Conservation (phyloP, 352 stramenopile genomes). For the Globisporangium cystogenes region DNA sequence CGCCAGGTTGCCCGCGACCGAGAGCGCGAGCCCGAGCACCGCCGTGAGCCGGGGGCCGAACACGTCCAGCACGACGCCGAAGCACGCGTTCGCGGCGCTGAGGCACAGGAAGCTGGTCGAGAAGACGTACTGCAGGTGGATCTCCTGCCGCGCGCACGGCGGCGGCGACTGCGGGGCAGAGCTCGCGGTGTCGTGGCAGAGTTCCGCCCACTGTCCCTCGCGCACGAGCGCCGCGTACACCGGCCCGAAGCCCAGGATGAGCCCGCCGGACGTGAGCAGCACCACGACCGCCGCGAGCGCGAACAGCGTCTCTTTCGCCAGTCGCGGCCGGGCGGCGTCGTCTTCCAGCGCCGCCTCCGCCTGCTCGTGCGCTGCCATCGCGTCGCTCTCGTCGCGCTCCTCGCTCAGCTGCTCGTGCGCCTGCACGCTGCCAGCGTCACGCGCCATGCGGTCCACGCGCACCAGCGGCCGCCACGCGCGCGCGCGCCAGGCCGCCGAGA, state of each 20-base stretch:
- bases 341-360: too few species aligned
- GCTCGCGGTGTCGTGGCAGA: constrained; percentile 22
- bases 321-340: constrained; percentile 8
- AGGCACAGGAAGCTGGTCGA: constrained; percentile 75
- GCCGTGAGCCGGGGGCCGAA: constrained; percentile 54
- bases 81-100: constrained; percentile 74
- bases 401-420: neutral
- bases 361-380: neutral
- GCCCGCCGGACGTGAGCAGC: constrained; percentile 53
- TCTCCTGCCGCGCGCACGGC: constrained; percentile 55
- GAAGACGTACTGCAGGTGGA: constrained; percentile 74
- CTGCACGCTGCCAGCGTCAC: neutral
- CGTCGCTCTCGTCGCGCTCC: neutral
- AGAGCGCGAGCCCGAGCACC: constrained; percentile 42
- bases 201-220: constrained; percentile 64
- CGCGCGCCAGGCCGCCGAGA: constrained; percentile 1
- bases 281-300: constrained; percentile 50
- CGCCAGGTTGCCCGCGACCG: constrained; percentile 47
- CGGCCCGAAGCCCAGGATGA: constrained; percentile 75
- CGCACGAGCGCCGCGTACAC: constrained; percentile 65
- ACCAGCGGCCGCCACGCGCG: neutral
- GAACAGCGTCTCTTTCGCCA: constrained; percentile 67
- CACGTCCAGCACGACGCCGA: constrained; percentile 68
- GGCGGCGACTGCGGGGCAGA: neutral
- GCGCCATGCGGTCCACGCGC: neutral